phyloP scores from a whole-genome alignment of 768 basidiomycete genomes.

The Pisolithus tinctorius region DNA sequence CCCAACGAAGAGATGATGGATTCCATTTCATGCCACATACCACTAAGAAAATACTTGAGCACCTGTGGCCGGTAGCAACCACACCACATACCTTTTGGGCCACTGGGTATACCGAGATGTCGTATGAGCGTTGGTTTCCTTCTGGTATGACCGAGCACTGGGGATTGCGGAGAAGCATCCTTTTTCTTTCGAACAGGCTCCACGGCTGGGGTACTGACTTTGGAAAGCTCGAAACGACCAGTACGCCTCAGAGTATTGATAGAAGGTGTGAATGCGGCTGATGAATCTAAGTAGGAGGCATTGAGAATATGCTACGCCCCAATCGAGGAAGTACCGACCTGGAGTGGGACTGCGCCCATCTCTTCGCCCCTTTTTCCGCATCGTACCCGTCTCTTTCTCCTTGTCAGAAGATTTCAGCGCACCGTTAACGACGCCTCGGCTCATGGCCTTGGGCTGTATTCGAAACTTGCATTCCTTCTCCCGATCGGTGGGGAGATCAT shows the following conservation, averaged over 20 bases:
- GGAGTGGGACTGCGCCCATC: slow-evolving; percentile 30
- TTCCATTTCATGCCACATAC: slow-evolving; percentile 99
- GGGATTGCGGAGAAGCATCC: slow-evolving; percentile 31
- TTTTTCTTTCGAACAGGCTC: slow-evolving; percentile 48
- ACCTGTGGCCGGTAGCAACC: slow-evolving; percentile 1
- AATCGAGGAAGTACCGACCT: slow-evolving; percentile 32
- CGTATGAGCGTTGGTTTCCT: slow-evolving; percentile 86
- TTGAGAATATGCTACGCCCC: background rate
- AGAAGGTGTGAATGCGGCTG: slow-evolving; percentile 31
- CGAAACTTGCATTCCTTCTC: slow-evolving; percentile 73
- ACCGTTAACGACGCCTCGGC: slow-evolving; percentile 45
- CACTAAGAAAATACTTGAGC: slow-evolving; percentile 42
- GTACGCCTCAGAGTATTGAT: slow-evolving; percentile 54
- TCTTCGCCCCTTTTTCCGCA: slow-evolving; percentile 51
- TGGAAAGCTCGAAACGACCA: slow-evolving; percentile 49
- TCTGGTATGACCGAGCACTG: slow-evolving; percentile 38
- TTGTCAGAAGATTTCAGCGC: slow-evolving; percentile 36
- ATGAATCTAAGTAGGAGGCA: slow-evolving; percentile 11
- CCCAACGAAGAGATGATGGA: slow-evolving; percentile 84
- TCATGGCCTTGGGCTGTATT: slow-evolving; percentile 67
- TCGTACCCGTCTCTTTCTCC: slow-evolving; percentile 45
- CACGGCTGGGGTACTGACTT: slow-evolving; percentile 22
- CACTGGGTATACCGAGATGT: slow-evolving; percentile 60
- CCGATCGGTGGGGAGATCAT: slow-evolving; percentile 81
- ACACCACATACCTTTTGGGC: slow-evolving; percentile 61